phyloP scores from a whole-genome alignment of 345 rosid species.

The Draba incana region DNA sequence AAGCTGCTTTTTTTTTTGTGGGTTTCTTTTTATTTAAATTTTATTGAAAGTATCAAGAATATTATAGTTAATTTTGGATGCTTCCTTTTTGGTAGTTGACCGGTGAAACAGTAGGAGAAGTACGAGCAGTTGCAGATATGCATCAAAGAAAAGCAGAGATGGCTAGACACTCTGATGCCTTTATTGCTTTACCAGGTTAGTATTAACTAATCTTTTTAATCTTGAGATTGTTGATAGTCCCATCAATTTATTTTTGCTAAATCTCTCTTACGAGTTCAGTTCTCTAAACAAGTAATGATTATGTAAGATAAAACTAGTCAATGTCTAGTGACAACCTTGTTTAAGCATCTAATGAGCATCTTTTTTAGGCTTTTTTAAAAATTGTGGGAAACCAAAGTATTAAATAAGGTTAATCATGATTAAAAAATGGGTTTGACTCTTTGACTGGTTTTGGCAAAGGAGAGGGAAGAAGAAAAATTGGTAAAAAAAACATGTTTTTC shows the following conservation, averaged over 20 bases:
- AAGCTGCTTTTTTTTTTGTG: slow-evolving; percentile 28
- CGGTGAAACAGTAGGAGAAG: slow-evolving; percentile 99
- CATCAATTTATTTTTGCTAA: slow-evolving; percentile 9
- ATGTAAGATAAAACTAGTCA: slow-evolving; percentile 27
- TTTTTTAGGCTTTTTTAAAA: slow-evolving; percentile 1
- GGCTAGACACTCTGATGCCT: slow-evolving; percentile 99
- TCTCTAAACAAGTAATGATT: slow-evolving; percentile 35
- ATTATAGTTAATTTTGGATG: slow-evolving; percentile 8
- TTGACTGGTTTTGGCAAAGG: slow-evolving; percentile 24
- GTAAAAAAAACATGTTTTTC: slow-evolving; percentile 14
- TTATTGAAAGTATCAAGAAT: slow-evolving; percentile 24
- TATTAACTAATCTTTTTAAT: slow-evolving; percentile 9
- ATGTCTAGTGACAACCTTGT: slow-evolving; percentile 36
- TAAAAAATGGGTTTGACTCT: slow-evolving; percentile 26
- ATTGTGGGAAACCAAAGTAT: not conserved
- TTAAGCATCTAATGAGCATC: slow-evolving; percentile 24
- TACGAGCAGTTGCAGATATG: slow-evolving; percentile 98
- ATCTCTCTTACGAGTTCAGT: slow-evolving; percentile 30
- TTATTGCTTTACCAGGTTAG: slow-evolving; percentile 98
- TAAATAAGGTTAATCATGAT: slow-evolving; percentile 14
- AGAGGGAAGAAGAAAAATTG: slow-evolving; percentile 5
- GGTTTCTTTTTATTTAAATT: slow-evolving; percentile 18
- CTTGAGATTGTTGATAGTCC: slow-evolving; percentile 19
- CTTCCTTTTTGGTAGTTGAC: slow-evolving; percentile 66
- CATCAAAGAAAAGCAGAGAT: slow-evolving; percentile 99